Evolutionary conservation across 2,329 filamentous ascomycete genomes (phyloP).

Genomic region (Knoxdaviesia proteae): DNA sequence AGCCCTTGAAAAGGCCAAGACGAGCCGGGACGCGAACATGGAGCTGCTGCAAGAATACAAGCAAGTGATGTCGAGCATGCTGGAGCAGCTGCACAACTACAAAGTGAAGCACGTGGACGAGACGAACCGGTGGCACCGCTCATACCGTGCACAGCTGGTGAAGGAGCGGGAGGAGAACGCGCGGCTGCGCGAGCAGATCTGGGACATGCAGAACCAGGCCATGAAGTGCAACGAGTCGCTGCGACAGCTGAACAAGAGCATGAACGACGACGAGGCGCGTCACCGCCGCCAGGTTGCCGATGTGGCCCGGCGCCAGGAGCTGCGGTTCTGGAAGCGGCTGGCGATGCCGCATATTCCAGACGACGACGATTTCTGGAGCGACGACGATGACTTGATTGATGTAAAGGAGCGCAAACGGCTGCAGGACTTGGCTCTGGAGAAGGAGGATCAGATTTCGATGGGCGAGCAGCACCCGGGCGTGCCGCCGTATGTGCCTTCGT

Average conservation of each 20-base stretch:
- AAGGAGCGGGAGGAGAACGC: constrained; percentile 44
- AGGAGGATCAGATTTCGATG: neutral
- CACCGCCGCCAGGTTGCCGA: constrained; percentile 33
- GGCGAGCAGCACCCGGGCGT: no score
- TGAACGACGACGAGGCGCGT: constrained; percentile 32
- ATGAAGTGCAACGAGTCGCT: constrained; percentile 34
- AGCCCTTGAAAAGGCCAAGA: constrained; percentile 39
- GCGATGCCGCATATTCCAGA: constrained; percentile 40
- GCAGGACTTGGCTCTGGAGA: neutral
- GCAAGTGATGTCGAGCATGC: constrained; percentile 31
- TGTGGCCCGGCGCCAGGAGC: constrained; percentile 31
- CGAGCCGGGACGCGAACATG: constrained; percentile 39
- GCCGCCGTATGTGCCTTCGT: constrained; percentile 11
- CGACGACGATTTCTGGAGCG: constrained; percentile 40
- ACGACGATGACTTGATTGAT: constrained; percentile 44
- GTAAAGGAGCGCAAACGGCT: constrained; percentile 6
- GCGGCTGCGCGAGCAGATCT: constrained; percentile 41
- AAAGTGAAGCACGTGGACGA: constrained; percentile 41
- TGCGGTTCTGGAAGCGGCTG: constrained; percentile 46
- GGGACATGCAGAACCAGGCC: constrained; percentile 43
- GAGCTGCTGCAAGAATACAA: constrained; percentile 36
- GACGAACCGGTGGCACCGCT: constrained; percentile 42
- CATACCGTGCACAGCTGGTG: constrained; percentile 42
- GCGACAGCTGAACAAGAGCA: constrained; percentile 32
- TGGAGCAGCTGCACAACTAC: constrained; percentile 45